Base-by-base conservation (phyloP, 2,329 filamentous ascomycete species). In the Colletotrichum sidae region DNA sequence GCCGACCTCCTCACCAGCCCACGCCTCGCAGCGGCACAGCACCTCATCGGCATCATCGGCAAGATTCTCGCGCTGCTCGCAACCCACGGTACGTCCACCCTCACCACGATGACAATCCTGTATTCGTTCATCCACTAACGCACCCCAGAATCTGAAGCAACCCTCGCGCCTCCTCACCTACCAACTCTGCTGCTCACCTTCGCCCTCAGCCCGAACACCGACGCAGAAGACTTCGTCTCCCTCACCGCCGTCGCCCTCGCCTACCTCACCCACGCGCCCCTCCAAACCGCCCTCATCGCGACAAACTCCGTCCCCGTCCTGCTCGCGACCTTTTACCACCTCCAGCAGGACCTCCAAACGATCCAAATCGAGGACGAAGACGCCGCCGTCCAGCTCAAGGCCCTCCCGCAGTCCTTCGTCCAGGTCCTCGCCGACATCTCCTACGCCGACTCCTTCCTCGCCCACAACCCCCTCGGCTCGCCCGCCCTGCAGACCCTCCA, bases 1-100 rank as follows among this genome's bases (percentile, higher is more conserved):
- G 75, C 87, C 42, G 72, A 77, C 10, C 77, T 88, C 13, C 75
- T 89, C 13, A 78, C 80, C 0, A 79, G 82, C 2, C 80, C 83
- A 0, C 77, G 77, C 6, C 72, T 85, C 17, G 72, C 75, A 15
- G 71, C 80, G 34, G 81, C 77, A 54, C 75, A 76, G 47, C 73
- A 79, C 3, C 80, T 84, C 37, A 73, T 89, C 38, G 78, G 78
- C 47, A 82, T 88, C 67, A 80, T 86, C 60, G 86, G 83, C 79
- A 88, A 86, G 72, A 80, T 88, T 17, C 74, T 90, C 3, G 81
- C 80, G 17, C 77, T 90, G 13, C 78, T 90, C 5, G 78, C 83
- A 15, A 76, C 75, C 1, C 85, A 88, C 72, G 77, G 83, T 84
- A 74, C 49, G 74, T 59, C 2, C 12, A 4, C 2, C 44, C 11